Evolutionary conservation across 768 basidiomycete species (phyloP).

Genomic region (Suillus sp.): DNA sequence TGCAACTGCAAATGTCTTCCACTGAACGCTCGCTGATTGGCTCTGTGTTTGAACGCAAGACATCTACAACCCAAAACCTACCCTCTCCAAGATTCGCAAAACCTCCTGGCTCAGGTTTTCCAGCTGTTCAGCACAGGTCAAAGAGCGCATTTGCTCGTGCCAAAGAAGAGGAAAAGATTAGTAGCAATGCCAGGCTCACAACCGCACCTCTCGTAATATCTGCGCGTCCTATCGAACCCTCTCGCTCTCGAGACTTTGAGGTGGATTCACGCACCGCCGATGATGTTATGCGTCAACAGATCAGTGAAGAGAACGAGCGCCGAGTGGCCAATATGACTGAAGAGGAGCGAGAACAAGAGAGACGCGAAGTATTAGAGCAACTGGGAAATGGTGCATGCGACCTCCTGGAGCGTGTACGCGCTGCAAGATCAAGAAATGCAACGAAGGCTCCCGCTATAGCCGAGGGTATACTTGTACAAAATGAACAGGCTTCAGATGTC

Average conservation of each 20-base stretch:
- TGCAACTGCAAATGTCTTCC: conserved; percentile 23
- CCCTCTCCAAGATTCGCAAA: conserved; percentile 26
- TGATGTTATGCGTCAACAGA: conserved; percentile 53
- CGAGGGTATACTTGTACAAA: not conserved
- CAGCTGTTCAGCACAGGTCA: conserved; percentile 62
- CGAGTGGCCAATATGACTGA: conserved; percentile 68
- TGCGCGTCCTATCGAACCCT: not conserved
- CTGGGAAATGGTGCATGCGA: conserved; percentile 71
- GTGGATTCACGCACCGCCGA: conserved; percentile 23
- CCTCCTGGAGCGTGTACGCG: conserved; percentile 56
- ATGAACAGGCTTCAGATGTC: conserved; percentile 16
- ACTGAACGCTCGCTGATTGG: conserved; percentile 40
- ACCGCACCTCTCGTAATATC: conserved; percentile 35
- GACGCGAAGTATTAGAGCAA: conserved; percentile 63
- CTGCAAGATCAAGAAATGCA: conserved; percentile 33
- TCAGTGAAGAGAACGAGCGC: conserved; percentile 66
- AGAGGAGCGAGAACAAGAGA: conserved; percentile 68
- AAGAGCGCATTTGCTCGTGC: conserved; percentile 60
- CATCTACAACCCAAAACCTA: conserved; percentile 23
- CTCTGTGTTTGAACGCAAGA: conserved; percentile 48
- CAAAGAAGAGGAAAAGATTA: conserved; percentile 37
- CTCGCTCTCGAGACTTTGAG: not conserved
- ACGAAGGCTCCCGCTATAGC: not conserved
- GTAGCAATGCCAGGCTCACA: conserved; percentile 17
- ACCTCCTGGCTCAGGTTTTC: conserved; percentile 53